Conservation (phyloP, 345 rosid species). For the Aurinia saxatilis region DNA sequence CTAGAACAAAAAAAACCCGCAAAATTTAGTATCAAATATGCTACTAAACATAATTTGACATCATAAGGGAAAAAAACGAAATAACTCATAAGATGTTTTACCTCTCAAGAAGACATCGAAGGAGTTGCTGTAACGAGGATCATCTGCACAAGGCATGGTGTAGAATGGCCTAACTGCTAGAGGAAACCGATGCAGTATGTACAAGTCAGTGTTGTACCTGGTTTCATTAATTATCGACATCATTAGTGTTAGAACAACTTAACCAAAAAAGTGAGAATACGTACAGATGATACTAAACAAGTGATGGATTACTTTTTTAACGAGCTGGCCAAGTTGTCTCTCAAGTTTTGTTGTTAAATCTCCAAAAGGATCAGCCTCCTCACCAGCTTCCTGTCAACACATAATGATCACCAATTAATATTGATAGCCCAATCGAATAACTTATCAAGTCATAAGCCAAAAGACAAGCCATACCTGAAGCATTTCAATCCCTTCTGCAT, state of each 20-base stretch:
- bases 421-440: background rate
- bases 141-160: constrained; percentile 71
- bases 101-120: constrained; percentile 85
- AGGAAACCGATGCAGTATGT: constrained; percentile 63
- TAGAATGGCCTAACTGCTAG: constrained; percentile 74
- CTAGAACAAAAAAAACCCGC: constrained; percentile 4
- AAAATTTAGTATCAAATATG: background rate
- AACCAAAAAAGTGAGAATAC: no score
- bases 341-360: constrained; percentile 86
- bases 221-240: no score
- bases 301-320: constrained; percentile 55
- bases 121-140: constrained; percentile 59
- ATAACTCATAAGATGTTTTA: constrained; percentile 6
- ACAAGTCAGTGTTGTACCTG: constrained; percentile 71
- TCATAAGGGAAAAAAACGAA: background rate
- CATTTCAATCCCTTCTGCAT: constrained; percentile 89
- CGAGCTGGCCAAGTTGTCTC: constrained; percentile 86
- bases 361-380: constrained; percentile 80
- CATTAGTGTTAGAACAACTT: no score
- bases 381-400: constrained; percentile 70
- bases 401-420: background rate
- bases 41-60: no score
- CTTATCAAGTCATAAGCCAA: background rate
- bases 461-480: constrained; percentile 48
- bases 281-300: no score